phyloP scores from a whole-genome alignment of 140 eudicot genomes.

The Senecio squalidus region DNA sequence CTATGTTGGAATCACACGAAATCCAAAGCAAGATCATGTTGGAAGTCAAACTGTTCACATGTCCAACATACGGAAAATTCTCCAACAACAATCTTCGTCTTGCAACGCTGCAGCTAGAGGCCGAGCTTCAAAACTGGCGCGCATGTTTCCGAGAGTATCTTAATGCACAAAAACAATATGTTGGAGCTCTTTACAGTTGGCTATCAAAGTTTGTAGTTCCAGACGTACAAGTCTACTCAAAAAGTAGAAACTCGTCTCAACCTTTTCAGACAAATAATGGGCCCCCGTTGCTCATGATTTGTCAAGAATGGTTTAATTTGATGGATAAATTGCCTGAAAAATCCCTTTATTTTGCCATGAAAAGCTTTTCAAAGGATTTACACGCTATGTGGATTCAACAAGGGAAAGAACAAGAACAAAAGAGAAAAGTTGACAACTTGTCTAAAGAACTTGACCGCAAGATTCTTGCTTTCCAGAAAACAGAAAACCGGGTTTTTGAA shows the following conservation, averaged over 20 bases:
- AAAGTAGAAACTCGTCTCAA: slow-evolving; percentile 42
- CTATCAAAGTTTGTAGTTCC: slow-evolving; percentile 74
- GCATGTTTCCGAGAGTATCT: slow-evolving; percentile 61
- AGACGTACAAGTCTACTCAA: slow-evolving; percentile 59
- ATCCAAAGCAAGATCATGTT: slow-evolving; percentile 79
- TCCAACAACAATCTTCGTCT: slow-evolving; percentile 72
- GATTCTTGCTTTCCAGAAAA: slow-evolving; percentile 72
- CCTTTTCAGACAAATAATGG: slow-evolving; percentile 49
- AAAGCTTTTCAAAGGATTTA: slow-evolving; percentile 71
- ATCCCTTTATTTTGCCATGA: slow-evolving; percentile 58
- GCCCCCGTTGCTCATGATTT: slow-evolving; percentile 65
- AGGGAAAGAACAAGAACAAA: slow-evolving; percentile 84
- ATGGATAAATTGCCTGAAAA: slow-evolving; percentile 74
- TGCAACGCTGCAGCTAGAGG: slow-evolving; percentile 75
- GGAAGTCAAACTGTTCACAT: slow-evolving; percentile 71
- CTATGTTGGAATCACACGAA: slow-evolving; percentile 76
- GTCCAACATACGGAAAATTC: slow-evolving; percentile 88
- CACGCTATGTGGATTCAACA: slow-evolving; percentile 73
- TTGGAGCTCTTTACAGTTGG: slow-evolving; percentile 87
- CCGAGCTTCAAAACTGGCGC: slow-evolving; percentile 87
- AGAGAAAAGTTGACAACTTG: slow-evolving; percentile 71
- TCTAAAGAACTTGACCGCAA: slow-evolving; percentile 79
- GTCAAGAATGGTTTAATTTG: slow-evolving; percentile 59
- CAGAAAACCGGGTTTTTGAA: slow-evolving; percentile 49
- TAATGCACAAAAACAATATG: slow-evolving; percentile 62